These are phyloP conservation scores for Fraxinus nigra DNA, from an alignment of 305 asterid genomes.

Conservation along the genomic window DNA sequence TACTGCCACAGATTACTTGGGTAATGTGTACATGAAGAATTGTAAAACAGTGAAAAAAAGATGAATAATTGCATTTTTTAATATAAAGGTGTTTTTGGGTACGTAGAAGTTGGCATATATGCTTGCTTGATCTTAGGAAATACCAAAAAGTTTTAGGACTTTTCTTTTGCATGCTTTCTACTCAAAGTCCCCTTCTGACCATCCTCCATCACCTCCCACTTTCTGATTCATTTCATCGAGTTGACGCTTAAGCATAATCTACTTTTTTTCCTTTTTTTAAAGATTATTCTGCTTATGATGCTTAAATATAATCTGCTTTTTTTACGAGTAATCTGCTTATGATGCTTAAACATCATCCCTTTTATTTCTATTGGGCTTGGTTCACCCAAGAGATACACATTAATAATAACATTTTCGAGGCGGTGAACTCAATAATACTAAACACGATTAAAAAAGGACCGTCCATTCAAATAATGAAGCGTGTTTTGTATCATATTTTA, in stretches of 20 bases:
- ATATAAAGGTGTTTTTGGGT: background rate
- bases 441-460: too few relatives aligned
- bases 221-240: conserved; percentile 1
- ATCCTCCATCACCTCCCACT: conserved; percentile 18
- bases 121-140: conserved; percentile 68
- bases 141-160: conserved; percentile 24
- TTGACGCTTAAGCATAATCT: background rate
- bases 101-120: conserved; percentile 44
- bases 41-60: conserved; percentile 34
- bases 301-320: background rate
- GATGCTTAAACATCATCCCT: background rate
- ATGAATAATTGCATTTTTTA: conserved; percentile 15
- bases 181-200: conserved; percentile 44
- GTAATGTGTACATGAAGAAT: conserved; percentile 59
- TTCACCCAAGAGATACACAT: background rate
- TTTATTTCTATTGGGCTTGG: background rate
- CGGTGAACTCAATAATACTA: background rate
- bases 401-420: background rate
- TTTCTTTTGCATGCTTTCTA: conserved; percentile 76
- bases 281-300: background rate
- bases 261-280: background rate
- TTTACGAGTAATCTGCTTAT: too few relatives aligned
- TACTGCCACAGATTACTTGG: conserved; percentile 19
- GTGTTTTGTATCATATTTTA: background rate
- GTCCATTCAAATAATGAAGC: background rate